Evolutionary conservation across 1,139 yeast genomes (phyloP), one percentile per base, ranked within the genome.

Genomic region (Saccharomyces hybrid): DNA sequence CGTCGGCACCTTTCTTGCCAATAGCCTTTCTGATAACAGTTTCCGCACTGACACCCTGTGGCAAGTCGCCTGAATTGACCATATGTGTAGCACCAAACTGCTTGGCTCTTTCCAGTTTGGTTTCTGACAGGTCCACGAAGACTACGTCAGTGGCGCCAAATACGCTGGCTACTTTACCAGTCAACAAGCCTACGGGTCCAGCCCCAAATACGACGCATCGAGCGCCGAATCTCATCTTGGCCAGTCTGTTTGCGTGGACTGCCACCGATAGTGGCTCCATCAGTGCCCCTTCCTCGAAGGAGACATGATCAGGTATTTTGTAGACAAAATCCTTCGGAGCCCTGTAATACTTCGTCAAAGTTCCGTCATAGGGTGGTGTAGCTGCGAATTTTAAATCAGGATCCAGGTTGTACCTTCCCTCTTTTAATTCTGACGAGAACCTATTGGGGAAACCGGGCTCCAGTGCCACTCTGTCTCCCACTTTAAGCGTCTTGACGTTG

Each of bases 1-100:
- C 80, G 50, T 77, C 75, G 32, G 91, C 88, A 19, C 64, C 63
- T n/a, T 59, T 14, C 41, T 34, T 34, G 21, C 41, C 19, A 14
- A 34, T 34, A 7, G 19, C 41, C 9, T 14, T 34, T 14, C 16
- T 34, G 8, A 34, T 34, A 34, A 14, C 41, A 34, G 19, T 7
- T 6, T 34, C 41, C 12, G 9, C 41, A 34, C 19, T 34, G 14
- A 34, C 41, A 24, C 26, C 26, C 2, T 5, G 26, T 24, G 26
- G 26, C 6, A 24, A 24, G 6, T 24, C 26, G 6, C 26, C 26
- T 24, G 26, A 24, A 4, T 24, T 24, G 6, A 24, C 26, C 26
- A 3, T 14, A 14, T n/a, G 41, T 34, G 41, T 7, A 8, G 19
- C 19, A 14, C 41, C 41, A 34, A 34, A 34, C 8, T 34, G 41